These are phyloP conservation scores for Mariannaea sp. DNA, from an alignment of 2,329 filamentous ascomycete genomes.

Conservation along the genomic window DNA sequence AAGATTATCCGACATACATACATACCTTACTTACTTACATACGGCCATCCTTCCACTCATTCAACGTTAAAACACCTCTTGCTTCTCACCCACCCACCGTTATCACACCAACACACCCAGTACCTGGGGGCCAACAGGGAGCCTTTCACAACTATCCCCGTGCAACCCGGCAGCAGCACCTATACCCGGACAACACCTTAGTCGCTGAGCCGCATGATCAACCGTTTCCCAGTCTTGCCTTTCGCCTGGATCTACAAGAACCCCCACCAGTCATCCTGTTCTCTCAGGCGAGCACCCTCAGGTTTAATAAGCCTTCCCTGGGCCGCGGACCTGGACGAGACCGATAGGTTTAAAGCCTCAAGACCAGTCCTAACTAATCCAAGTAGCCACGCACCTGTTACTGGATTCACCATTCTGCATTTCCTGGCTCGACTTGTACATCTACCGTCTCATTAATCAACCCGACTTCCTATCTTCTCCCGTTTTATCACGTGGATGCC, in stretches of 20 bases:
- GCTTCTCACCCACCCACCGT: constrained; percentile 17
- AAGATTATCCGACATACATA: constrained; percentile 14
- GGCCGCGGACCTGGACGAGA: constrained; percentile 15
- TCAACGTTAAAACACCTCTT: constrained; percentile 1
- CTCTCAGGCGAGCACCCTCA: constrained; percentile 10
- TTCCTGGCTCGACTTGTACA: neutral
- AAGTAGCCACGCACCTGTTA: constrained; percentile 1
- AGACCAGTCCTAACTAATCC: constrained; percentile 11
- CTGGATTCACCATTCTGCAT: constrained; percentile 5
- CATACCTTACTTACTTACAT: too few species aligned
- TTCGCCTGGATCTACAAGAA: constrained; percentile 34
- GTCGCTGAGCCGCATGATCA: constrained; percentile 36
- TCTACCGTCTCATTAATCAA: neutral
- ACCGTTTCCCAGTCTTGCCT: constrained; percentile 15
- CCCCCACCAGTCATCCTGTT: constrained; percentile 32
- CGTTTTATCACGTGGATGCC: constrained; percentile 6
- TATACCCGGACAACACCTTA: constrained; percentile 22
- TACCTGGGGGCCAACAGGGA: constrained; percentile 28
- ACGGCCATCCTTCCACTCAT: constrained; percentile 1
- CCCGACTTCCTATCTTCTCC: neutral
- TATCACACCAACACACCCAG: constrained; percentile 31
- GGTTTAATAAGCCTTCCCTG: constrained; percentile 16
- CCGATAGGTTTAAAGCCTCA: constrained; percentile 21
- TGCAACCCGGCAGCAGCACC: constrained; percentile 29
- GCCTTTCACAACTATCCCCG: constrained; percentile 26